phyloP scores from a whole-genome alignment of 495 filamentous ascomycete species.

The Penicillium argentinense region DNA sequence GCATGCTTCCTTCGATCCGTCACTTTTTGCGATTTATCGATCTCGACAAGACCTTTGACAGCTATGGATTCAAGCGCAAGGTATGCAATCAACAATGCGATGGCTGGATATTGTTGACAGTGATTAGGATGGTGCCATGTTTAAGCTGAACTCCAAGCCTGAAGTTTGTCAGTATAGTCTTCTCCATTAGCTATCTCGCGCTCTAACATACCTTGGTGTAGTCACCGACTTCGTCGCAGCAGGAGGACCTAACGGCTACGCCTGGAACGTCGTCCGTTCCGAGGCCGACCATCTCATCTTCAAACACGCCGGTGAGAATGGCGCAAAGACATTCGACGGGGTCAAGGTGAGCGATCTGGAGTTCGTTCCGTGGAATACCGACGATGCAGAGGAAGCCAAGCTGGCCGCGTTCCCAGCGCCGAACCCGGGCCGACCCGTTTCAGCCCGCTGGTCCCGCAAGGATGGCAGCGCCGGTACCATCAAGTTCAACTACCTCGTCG shows the following conservation, averaged over 20 bases:
- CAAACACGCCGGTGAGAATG: constrained; percentile 44
- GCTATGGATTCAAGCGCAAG: constrained; percentile 47
- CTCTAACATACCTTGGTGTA: too few relatives aligned
- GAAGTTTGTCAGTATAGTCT: constrained; percentile 23
- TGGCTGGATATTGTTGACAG: neutral
- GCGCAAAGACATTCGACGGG: constrained; percentile 48
- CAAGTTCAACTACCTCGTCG: constrained; percentile 36
- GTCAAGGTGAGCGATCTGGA: constrained; percentile 34
- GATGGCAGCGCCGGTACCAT: constrained; percentile 37
- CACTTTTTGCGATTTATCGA: constrained; percentile 52
- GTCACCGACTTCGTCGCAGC: constrained; percentile 51
- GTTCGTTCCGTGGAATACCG: constrained; percentile 28
- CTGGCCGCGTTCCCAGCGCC: neutral
- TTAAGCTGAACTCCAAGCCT: constrained; percentile 41
- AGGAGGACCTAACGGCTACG: constrained; percentile 38
- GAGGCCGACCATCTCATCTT: constrained; percentile 54
- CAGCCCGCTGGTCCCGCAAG: constrained; percentile 44
- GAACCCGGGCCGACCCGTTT: constrained; percentile 44
- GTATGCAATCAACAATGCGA: constrained; percentile 16
- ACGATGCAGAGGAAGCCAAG: neutral
- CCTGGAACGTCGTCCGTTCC: constrained; percentile 56
- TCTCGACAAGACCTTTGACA: constrained; percentile 38
- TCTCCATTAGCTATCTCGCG: too few relatives aligned
- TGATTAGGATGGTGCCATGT: constrained; percentile 41
- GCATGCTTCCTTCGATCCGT: constrained; percentile 49